Base-by-base conservation (phyloP, 2,329 filamentous ascomycete species). In the Colletotrichum phormii region DNA sequence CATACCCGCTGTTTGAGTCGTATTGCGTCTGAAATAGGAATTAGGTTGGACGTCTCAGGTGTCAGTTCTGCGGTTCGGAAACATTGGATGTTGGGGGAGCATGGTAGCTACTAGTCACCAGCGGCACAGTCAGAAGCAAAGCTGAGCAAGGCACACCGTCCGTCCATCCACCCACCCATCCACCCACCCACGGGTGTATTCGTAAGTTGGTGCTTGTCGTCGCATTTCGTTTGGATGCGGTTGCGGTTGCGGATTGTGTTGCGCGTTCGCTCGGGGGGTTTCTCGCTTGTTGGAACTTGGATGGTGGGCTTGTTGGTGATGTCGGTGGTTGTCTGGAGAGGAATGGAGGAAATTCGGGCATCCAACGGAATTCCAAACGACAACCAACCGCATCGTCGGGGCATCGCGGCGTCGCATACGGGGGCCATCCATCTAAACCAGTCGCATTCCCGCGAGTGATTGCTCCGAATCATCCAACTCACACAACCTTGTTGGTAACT, bases 311-410 rank as follows among this genome's bases (percentile, higher is more conserved):
- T 61, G 49, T 33, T 53, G 53, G 26, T 68, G 69, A 71, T 63
- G 35, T 63, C 58, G 70, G 59, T 72, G 70, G 65, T 60, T 64
- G 60, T 58, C 6, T 59, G 33, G 7, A 4, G n/a, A 72, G 70
- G 66, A 72, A 72, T 55, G 70, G 70, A 64, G 54, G 59, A 72
- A 72, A 55, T 60, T 64, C 70, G 70, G 64, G 59, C 65, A 54
- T 59, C 49, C 35, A 67, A 69, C 59, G 69, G 60, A 72, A 70
- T 64, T 42, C 33, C 70, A 49, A 46, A 55, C 46, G 54, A 49
- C 33, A 35, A 64, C 67, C 33, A 58, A 65, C 26, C 49, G 42
- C 42, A 49, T 4, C 42, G 42, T 49, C 42, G 42, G 42, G 42
- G 42, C 60, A 66, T 60, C 66, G 70, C 54, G 51, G 69, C 42